Conservation (phyloP, 2,329 filamentous ascomycete genomes). For the Xylariomycetidae sp. region DNA sequence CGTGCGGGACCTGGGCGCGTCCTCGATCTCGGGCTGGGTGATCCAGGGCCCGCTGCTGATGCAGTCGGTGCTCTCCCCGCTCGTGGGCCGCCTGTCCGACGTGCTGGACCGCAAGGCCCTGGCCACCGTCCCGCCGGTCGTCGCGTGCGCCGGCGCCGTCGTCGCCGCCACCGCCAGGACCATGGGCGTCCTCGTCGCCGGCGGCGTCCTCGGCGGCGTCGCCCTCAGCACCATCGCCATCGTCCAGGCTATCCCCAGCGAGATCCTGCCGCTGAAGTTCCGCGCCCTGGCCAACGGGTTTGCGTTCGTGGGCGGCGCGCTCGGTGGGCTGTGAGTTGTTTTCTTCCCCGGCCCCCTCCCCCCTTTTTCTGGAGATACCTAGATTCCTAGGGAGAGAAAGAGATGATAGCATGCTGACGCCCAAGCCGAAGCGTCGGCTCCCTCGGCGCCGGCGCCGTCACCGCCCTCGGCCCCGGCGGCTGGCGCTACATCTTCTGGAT, state of each 20-base stretch:
- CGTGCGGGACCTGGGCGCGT: conserved; percentile 45
- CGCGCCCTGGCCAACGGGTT: conserved; percentile 50
- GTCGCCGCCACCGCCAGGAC: conserved; percentile 48
- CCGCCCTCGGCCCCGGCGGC: conserved; percentile 37
- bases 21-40: conserved; percentile 46
- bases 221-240: conserved; percentile 50
- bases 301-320: conserved; percentile 41
- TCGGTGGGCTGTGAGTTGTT: conserved; percentile 43
- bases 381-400: neutral
- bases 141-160: conserved; percentile 47
- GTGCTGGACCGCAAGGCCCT: conserved; percentile 50
- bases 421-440: conserved; percentile 38
- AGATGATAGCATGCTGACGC: neutral
- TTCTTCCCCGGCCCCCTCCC: conserved; percentile 1
- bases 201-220: conserved; percentile 50
- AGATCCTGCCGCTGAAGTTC: conserved; percentile 51
- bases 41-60: conserved; percentile 52
- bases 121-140: conserved; percentile 43
- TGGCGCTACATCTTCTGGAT: conserved; percentile 57
- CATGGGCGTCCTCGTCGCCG: conserved; percentile 51
- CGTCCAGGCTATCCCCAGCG: conserved; percentile 49
- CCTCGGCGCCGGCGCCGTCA: conserved; percentile 46
- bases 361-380: neutral
- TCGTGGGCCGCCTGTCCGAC: conserved; percentile 51
- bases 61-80: conserved; percentile 50